These are phyloP conservation scores for Purshia tridentata DNA, from an alignment of 306 rosid species.

Conservation along the genomic window DNA sequence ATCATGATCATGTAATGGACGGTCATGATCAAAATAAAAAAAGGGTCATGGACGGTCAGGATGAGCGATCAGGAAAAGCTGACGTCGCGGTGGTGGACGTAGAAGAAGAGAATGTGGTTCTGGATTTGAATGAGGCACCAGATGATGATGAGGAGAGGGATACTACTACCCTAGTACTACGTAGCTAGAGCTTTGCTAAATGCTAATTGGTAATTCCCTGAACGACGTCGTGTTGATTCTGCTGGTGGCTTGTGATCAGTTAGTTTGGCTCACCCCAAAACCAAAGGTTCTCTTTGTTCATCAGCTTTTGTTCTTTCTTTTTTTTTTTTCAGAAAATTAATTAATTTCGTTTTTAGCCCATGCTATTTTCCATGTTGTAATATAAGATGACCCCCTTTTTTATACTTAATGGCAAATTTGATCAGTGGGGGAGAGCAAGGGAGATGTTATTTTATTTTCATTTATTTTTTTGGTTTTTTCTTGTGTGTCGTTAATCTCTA, in stretches of 20 bases:
- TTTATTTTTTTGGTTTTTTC: too few species aligned
- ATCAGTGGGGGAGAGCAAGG: too few species aligned
- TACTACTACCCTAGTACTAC: too few species aligned
- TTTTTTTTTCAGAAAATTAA: background rate
- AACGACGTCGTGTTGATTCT: conserved; percentile 8
- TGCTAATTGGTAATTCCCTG: background rate
- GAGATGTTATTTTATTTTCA: too few species aligned
- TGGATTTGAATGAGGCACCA: conserved; percentile 56
- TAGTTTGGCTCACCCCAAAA: background rate
- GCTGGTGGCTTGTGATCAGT: background rate
- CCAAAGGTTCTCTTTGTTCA: background rate
- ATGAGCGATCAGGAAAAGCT: too few species aligned
- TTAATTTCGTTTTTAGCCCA: background rate
- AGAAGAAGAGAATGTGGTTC: background rate
- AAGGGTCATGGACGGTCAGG: too few species aligned
- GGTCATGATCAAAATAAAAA: too few species aligned
- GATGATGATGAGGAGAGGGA: conserved; percentile 39
- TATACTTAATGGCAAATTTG: too few species aligned
- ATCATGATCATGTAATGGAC: background rate
- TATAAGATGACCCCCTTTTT: too few species aligned
- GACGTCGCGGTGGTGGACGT: background rate
- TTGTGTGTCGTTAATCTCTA: too few species aligned
- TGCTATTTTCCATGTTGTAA: too few species aligned
- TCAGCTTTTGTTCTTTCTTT: background rate
- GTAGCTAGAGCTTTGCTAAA: background rate